Conservation (phyloP, 345 rosid genomes). For the Sapria himalayana region DNA sequence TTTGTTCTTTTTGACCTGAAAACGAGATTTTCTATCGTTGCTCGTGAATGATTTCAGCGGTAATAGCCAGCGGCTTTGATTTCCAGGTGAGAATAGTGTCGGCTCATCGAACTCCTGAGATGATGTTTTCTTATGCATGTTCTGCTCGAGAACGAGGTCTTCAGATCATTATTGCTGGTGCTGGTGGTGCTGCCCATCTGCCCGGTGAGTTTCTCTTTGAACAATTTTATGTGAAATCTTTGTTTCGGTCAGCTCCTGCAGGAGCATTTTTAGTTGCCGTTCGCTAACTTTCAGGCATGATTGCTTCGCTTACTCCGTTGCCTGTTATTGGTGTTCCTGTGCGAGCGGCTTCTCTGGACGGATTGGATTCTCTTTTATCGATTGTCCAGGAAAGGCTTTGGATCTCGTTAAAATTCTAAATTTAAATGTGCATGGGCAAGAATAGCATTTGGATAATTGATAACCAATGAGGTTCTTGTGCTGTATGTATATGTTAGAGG, state of each 20-base stretch:
- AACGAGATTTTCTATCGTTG: no score
- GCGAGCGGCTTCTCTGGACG: slow-evolving; percentile 65
- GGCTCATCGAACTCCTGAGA: slow-evolving; percentile 80
- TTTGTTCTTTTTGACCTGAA: no score
- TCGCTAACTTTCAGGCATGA: slow-evolving; percentile 54
- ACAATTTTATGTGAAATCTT: no score
- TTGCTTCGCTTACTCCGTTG: slow-evolving; percentile 76
- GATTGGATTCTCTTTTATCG: slow-evolving; percentile 80
- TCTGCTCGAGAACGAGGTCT: slow-evolving; percentile 49
- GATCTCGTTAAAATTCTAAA: no score
- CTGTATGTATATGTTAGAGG: no score
- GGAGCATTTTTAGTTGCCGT: no score
- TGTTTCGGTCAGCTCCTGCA: no score
- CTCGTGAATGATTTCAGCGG: no score
- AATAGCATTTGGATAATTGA: no score
- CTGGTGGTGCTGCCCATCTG: slow-evolving; percentile 97
- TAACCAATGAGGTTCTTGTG: no score
- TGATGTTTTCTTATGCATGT: slow-evolving; percentile 70
- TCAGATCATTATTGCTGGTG: slow-evolving; percentile 84
- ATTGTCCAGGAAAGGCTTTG: slow-evolving; percentile 57
- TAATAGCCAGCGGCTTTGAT: no score
- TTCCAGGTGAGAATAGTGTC: slow-evolving; percentile 66
- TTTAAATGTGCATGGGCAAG: no score
- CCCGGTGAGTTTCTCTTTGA: slow-evolving; percentile 37
- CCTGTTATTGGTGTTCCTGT: slow-evolving; percentile 91